Conservation (phyloP, 2,329 filamentous ascomycete genomes). For the Ascochyta lentis region DNA sequence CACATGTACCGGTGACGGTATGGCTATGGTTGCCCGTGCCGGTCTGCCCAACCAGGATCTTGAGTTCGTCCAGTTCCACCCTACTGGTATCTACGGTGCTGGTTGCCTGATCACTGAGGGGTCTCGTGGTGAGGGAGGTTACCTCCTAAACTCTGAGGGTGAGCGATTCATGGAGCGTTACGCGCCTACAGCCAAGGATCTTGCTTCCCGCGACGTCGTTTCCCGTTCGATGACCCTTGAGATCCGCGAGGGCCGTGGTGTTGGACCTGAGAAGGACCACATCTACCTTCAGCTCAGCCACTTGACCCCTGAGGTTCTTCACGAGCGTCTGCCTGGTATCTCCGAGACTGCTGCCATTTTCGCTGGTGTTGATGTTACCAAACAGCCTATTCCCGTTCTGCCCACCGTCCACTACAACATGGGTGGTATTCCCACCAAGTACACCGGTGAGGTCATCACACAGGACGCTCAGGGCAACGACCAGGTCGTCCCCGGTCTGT, state of each 20-base stretch:
- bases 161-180: constrained; percentile 99
- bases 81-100: constrained; percentile 97
- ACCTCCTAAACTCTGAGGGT: constrained; percentile 95
- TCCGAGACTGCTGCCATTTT: constrained; percentile 98
- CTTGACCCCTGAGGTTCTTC: constrained; percentile 87
- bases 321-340: constrained; percentile 96
- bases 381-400: constrained; percentile 95
- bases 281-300: constrained; percentile 98
- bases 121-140: constrained; percentile 96
- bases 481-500: constrained; percentile 91
- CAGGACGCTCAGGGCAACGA: constrained; percentile 86
- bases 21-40: constrained; percentile 98
- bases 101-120: constrained; percentile 96
- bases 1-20: constrained; percentile 98
- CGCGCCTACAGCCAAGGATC: constrained; percentile 95
- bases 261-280: constrained; percentile 96
- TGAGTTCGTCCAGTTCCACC: constrained; percentile 99
- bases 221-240: constrained; percentile 98
- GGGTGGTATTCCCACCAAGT: constrained; percentile 97
- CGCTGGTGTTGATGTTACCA: constrained; percentile 93
- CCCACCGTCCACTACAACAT: constrained; percentile 99
- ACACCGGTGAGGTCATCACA: constrained; percentile 94
- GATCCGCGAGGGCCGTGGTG: constrained; percentile 96
- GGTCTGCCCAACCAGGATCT: constrained; percentile 99
- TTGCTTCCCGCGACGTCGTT: constrained; percentile 94